Conservation (phyloP, 805 yeast genomes). For the Metschnikowia similis region DNA sequence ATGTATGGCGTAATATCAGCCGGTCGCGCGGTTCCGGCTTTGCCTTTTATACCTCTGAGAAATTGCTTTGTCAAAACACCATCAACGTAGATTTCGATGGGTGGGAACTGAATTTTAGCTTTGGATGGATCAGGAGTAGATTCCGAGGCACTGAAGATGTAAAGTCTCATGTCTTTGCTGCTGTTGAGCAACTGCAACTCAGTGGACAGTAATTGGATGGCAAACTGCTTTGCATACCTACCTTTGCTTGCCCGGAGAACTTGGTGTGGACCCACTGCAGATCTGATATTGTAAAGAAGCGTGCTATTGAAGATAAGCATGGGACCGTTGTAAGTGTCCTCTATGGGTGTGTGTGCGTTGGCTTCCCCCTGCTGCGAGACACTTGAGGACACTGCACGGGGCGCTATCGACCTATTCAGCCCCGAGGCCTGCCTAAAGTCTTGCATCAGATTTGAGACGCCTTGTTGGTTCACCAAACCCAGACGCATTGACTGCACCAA, state of each 20-base stretch:
- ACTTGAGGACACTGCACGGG: neutral
- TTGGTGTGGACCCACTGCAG: constrained; percentile 46
- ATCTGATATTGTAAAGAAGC: constrained; percentile 51
- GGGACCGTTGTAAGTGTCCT: constrained; percentile 25
- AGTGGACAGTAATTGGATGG: constrained; percentile 39
- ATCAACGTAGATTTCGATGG: constrained; percentile 65
- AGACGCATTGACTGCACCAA: constrained; percentile 24
- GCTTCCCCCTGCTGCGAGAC: neutral
- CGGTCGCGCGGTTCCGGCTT: constrained; percentile 76
- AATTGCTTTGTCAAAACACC: constrained; percentile 38
- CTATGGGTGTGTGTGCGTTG: neutral
- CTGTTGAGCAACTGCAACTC: constrained; percentile 37
- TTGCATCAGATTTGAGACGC: constrained; percentile 7
- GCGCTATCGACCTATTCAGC: neutral
- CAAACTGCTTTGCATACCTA: constrained; percentile 28
- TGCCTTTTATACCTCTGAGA: constrained; percentile 67
- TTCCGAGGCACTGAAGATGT: constrained; percentile 50
- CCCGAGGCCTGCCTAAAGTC: neutral
- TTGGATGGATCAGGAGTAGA: constrained; percentile 20
- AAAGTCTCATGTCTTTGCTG: constrained; percentile 31
- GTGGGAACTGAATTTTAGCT: constrained; percentile 62
- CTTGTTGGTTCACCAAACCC: constrained; percentile 20
- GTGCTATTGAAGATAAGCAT: constrained; percentile 47
- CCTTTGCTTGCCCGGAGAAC: constrained; percentile 45
- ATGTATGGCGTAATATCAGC: constrained; percentile 62